Conservation (phyloP, 176 grass and related monocot genomes). For the Thinopyrum elongatum region DNA sequence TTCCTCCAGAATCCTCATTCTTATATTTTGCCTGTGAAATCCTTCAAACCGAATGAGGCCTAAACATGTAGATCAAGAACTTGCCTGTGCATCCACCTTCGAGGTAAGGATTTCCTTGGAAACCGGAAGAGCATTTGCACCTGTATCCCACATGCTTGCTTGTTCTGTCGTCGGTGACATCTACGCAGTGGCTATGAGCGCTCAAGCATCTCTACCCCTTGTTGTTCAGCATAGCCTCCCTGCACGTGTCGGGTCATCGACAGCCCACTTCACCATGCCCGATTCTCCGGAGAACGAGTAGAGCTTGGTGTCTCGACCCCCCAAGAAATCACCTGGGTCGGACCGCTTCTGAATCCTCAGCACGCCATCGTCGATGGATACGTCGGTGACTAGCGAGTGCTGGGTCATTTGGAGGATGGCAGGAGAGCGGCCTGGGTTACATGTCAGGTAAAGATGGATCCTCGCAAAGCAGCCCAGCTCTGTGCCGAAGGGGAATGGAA, state of each 20-base stretch:
- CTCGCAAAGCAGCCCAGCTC: slow-evolving; percentile 12
- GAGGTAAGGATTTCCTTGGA: slow-evolving; percentile 44
- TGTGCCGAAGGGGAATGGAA: slow-evolving; percentile 35
- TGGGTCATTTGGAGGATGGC: slow-evolving; percentile 4
- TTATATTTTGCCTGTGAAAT: too few relatives aligned
- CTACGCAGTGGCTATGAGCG: not conserved
- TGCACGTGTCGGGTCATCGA: not conserved
- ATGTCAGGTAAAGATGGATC: not conserved
- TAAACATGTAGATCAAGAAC: too few relatives aligned
- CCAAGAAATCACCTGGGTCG: not conserved
- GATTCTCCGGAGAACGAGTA: not conserved
- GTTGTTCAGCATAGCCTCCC: not conserved
- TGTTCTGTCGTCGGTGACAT: slow-evolving; percentile 9
- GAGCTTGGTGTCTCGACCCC: not conserved
- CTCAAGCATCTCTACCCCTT: not conserved
- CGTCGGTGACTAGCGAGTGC: not conserved
- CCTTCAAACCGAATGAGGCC: too few relatives aligned
- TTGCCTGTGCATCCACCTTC: slow-evolving; percentile 24
- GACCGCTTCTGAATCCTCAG: not conserved
- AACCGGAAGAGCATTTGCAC: slow-evolving; percentile 27
- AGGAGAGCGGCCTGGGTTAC: slow-evolving; percentile 9
- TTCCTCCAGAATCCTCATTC: too few relatives aligned
- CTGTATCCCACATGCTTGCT: not conserved
- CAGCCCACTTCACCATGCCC: slow-evolving; percentile 9
- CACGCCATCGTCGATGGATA: not conserved